A percentile compares a stretch with the other conserved stretches of the same genome.
Evolutionary conservation across 1,139 yeast species (phyloP).

Genomic region (Debaryomycetaceae sp.): DNA sequence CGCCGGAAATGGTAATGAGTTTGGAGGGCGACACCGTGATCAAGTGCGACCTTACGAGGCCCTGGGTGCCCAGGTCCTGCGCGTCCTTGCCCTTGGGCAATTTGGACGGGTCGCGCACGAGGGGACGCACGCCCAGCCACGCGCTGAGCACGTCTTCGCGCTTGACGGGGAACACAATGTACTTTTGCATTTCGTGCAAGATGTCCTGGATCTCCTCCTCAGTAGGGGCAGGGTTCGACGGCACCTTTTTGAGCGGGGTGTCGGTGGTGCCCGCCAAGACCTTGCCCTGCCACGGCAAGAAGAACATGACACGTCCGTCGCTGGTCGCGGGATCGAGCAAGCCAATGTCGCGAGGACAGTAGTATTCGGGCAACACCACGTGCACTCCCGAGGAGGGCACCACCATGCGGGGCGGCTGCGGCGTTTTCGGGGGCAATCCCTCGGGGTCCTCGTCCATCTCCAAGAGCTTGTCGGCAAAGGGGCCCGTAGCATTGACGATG

Average conservation of each 20-base stretch:
- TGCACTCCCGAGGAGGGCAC: conserved; percentile 95
- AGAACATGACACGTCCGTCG: conserved; percentile 95
- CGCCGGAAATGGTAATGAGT: conserved; percentile 85
- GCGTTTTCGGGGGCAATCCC: conserved; percentile 48
- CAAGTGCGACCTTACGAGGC: conserved; percentile 83
- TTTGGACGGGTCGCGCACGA: conserved; percentile 76
- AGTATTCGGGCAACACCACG: conserved; percentile 83
- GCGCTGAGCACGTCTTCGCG: conserved; percentile 90
- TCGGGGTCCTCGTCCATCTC: conserved; percentile 73
- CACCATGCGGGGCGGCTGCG: conserved; percentile 59
- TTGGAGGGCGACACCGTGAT: conserved; percentile 64
- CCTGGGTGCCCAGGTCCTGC: conserved; percentile 50
- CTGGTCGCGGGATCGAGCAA: conserved; percentile 84
- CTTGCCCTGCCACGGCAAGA: conserved; percentile 97
- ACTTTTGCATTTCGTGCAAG: conserved; percentile 77
- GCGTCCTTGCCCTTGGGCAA: conserved; percentile 37
- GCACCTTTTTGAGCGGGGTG: conserved; percentile 63
- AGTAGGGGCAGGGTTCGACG: conserved; percentile 74
- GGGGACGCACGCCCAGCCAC: conserved; percentile 95
- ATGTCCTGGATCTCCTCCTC: conserved; percentile 89
- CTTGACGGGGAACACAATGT: conserved; percentile 78
- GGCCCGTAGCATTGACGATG: conserved; percentile 91
- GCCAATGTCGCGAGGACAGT: conserved; percentile 83
- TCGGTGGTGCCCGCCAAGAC: conserved; percentile 96
- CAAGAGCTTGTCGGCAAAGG: conserved; percentile 74